Base-by-base conservation (phyloP, 768 basidiomycete species). In the Ephemerocybe angulata region DNA sequence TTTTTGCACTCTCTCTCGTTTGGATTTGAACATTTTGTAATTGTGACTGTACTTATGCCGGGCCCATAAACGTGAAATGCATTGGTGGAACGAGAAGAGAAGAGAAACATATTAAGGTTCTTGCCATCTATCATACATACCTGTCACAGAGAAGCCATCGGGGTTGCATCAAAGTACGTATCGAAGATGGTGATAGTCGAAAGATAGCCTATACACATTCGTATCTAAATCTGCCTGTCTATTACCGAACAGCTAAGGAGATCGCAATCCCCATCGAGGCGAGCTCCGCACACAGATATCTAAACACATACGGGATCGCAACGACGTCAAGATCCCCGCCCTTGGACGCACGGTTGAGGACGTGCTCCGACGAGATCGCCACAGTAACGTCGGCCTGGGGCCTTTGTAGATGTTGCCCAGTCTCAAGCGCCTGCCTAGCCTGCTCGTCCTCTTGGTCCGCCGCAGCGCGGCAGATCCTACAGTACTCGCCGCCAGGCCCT, bases 191-290 rank as follows among this genome's bases (percentile, higher is more conserved):
- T n/a, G n/a, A n/a, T n/a, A n/a, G n/a, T n/a, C n/a, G n/a, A n/a
- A n/a, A n/a, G n/a, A n/a, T n/a, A n/a, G n/a, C n/a, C n/a, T n/a
- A n/a, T n/a, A n/a, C n/a, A n/a, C n/a, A n/a, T n/a, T n/a, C n/a
- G n/a, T n/a, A 42, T 42, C 41, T 24, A 8, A 46, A 15, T 19
- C 27, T 25, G 5, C 6, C 29, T 13, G 31, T 54, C 52, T 47
- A 46, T 68, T 72, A 90, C 49, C 70, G 80, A 50, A 95, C 83
- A 65, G 90, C 86, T 47, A 98, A 71, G 46, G 91, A 90, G 49
- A 98, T 81, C 31, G 88, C 84, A 63, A 99, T 98, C 43, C 97
- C 96, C 96, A 98, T 98, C 17, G 92, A 88, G n/a, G 95, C 95
- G 62, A 99, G 74, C 73, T 99, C 97, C 2, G 95, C 90, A 66